Evolutionary conservation across 495 filamentous ascomycete genomes (phyloP), one percentile per base, ranked within the genome.

Genomic region (Thermothielavioides terrestris): DNA sequence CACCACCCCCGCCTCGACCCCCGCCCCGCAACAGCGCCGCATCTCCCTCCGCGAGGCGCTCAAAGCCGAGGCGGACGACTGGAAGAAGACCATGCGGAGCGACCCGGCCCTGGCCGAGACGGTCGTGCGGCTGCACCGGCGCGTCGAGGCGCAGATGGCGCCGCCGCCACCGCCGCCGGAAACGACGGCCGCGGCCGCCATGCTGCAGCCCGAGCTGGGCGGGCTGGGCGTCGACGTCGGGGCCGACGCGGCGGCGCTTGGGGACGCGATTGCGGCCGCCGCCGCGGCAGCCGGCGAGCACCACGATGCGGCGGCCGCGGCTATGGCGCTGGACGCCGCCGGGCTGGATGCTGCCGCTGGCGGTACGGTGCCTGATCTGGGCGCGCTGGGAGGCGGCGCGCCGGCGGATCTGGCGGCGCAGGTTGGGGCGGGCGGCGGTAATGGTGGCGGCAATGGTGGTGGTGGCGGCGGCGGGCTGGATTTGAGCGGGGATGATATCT

Each of bases 111-210:
- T 78, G 36, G 88, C 88, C 0, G 81, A 88, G 55, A 73, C 80
- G 2, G 69, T 89, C n/a, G 82, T 94, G 2, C 80, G 89, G 3
- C 73, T 95, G 18, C 76, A 80, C 61, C 75, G 86, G 2, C 78
- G 84, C 17, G 87, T 94, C 6, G 85, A 90, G 56, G 72, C 81
- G 4, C 78, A 73, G 57, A 58, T 71, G 60, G 57, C 65, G 22
- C 53, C 60, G 26, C 66, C 66, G 22, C 53, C 60, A 23, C 66
- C 66, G 1, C 63, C 63, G 15, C 54, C 66, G 6, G 42, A 62
- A 15, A 54, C 60, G 36, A 52, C 54, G n/a, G 47, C 27, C 4
- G 49, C 42, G 6, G 40, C 23, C 15, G 34, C 23, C 12, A 36
- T 51, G 52, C 52, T 68, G 26, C 62, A 65, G 50, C 49, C 60